A percentile compares a stretch with the other conserved stretches of the same genome.
Evolutionary conservation across 805 yeast genomes (phyloP).

Genomic region (Kluyveromyces nonfermentans): DNA sequence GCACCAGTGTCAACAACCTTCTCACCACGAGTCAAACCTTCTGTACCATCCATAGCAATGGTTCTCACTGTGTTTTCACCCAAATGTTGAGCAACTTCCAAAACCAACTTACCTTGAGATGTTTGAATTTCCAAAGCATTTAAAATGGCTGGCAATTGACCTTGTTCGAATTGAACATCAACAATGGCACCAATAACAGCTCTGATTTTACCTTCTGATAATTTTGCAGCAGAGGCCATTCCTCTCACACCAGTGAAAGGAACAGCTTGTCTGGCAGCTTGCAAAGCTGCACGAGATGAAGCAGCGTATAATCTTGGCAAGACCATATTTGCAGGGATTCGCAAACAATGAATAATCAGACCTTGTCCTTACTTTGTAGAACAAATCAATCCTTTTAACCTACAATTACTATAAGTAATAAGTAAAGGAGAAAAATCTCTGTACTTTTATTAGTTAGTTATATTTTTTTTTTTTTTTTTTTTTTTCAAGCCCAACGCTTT

Average conservation of each 20-base stretch:
- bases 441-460: not conserved
- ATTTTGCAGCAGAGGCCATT: constrained; percentile 37
- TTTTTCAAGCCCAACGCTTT: not conserved
- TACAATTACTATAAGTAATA: not conserved
- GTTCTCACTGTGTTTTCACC: constrained; percentile 99
- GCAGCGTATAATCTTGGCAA: constrained; percentile 52
- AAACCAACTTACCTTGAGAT: constrained; percentile 71
- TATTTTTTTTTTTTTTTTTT: not conserved
- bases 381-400: not conserved
- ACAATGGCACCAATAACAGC: constrained; percentile 99
- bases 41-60: constrained; percentile 99
- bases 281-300: constrained; percentile 76
- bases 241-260: constrained; percentile 32
- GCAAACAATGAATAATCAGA: not conserved
- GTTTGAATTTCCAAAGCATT: constrained; percentile 89
- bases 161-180: constrained; percentile 97
- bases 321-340: constrained; percentile 30
- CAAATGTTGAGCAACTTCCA: constrained; percentile 98
- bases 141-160: constrained; percentile 92
- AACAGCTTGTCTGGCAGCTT: constrained; percentile 81
- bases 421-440: not conserved
- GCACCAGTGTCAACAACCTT: constrained; percentile 89
- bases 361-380: not conserved
- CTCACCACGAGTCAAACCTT: constrained; percentile 98
- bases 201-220: constrained; percentile 79